Evolutionary conservation across 306 rosid species (phyloP).

Genomic region (Rosa lucieae): DNA sequence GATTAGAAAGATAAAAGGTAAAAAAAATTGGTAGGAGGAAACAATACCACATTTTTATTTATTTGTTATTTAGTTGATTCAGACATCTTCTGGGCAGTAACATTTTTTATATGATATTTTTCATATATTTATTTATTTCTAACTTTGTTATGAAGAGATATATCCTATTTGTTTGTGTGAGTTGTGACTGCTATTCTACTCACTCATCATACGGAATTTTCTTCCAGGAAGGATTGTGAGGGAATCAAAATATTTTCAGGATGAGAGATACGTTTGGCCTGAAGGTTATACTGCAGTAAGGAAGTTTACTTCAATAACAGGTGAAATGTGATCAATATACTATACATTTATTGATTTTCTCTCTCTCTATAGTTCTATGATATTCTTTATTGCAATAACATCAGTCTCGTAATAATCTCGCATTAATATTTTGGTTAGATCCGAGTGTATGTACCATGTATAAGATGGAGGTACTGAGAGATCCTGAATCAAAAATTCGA

Average conservation of each 20-base stretch:
- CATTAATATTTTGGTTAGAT: conserved; percentile 45
- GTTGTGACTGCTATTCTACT: conserved; percentile 18
- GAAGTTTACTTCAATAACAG: conserved; percentile 78
- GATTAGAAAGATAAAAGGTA: background rate
- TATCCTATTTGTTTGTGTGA: conserved; percentile 14
- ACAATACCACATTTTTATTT: background rate
- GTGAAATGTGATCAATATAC: conserved; percentile 32
- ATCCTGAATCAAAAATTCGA: conserved; percentile 68
- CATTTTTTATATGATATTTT: background rate
- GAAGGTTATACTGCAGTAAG: conserved; percentile 92
- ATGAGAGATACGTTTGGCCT: conserved; percentile 74
- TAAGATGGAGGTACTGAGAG: conserved; percentile 95
- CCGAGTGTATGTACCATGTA: conserved; percentile 50
- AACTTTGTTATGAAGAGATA: background rate
- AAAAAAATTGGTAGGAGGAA: background rate
- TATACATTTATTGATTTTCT: background rate
- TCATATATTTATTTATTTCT: background rate
- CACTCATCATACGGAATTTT: conserved; percentile 12
- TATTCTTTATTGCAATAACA: conserved; percentile 16
- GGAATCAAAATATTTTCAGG: conserved; percentile 64
- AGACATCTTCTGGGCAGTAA: background rate
- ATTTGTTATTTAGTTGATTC: background rate
- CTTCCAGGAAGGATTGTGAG: conserved; percentile 77
- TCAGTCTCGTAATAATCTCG: conserved; percentile 6
- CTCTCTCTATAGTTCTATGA: conserved; percentile 1